These are phyloP conservation scores for Nakazawaea sp. DNA, from an alignment of 805 yeast species.

Conservation along the genomic window DNA sequence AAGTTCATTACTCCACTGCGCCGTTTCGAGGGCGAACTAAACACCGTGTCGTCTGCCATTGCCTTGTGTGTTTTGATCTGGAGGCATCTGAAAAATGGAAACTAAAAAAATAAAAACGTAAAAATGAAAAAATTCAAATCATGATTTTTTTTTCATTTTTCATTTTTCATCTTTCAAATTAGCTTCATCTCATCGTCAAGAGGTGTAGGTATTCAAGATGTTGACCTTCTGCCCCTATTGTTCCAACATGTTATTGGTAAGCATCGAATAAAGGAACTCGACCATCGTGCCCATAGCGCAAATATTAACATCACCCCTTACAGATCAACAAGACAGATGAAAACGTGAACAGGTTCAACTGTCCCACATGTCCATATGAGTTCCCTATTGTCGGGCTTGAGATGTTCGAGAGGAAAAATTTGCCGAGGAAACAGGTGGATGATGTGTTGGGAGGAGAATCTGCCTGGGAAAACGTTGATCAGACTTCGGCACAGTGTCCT, in stretches of 20 bases:
- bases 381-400: slow-evolving; percentile 81
- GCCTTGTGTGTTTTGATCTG: not conserved
- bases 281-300: no score
- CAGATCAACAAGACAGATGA: slow-evolving; percentile 52
- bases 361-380: slow-evolving; percentile 94
- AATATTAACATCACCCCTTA: slow-evolving; percentile 4
- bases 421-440: slow-evolving; percentile 86
- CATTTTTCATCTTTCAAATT: no score
- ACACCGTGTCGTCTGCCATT: slow-evolving; percentile 15
- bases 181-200: no score
- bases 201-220: no score
- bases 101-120: slow-evolving; percentile 14
- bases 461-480: slow-evolving; percentile 98
- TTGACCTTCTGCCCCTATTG: slow-evolving; percentile 93
- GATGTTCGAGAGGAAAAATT: slow-evolving; percentile 75
- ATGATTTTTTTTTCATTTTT: no score
- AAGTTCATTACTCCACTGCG: slow-evolving; percentile 18
- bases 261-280: slow-evolving; percentile 12
- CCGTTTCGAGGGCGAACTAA: slow-evolving; percentile 22
- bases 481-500: slow-evolving; percentile 90
- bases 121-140: not conserved
- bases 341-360: slow-evolving; percentile 61
- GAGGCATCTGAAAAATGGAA: slow-evolving; percentile 7
- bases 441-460: slow-evolving; percentile 96
- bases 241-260: slow-evolving; percentile 78